Evolutionary conservation across 179 eudicot species (phyloP).

Genomic region (Pouteria campechiana): DNA sequence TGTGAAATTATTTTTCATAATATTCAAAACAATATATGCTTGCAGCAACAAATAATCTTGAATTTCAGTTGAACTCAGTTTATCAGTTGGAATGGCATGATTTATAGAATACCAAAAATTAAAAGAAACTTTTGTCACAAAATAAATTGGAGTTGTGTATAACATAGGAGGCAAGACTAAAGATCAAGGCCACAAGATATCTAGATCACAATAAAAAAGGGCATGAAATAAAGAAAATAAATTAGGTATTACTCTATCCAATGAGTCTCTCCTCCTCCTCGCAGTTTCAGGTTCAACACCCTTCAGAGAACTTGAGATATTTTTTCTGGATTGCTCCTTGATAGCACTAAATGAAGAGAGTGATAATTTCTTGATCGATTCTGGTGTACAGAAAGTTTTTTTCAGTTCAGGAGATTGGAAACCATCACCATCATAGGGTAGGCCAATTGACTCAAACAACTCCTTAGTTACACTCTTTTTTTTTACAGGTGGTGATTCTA

Average conservation of each 20-base stretch:
- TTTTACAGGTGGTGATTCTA: slow-evolving; percentile 40
- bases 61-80: too few species aligned
- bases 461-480: slow-evolving; percentile 46
- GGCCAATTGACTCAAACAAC: slow-evolving; percentile 80
- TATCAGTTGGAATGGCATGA: too few species aligned
- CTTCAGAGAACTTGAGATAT: slow-evolving; percentile 24
- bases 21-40: too few species aligned
- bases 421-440: slow-evolving; percentile 40
- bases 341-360: slow-evolving; percentile 20
- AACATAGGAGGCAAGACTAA: too few species aligned
- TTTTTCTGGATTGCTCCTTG: slow-evolving; percentile 34
- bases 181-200: too few species aligned
- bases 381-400: slow-evolving; percentile 21
- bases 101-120: too few species aligned
- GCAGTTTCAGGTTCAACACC: slow-evolving; percentile 59
- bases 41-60: too few species aligned
- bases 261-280: slow-evolving; percentile 82
- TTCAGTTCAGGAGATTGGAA: slow-evolving; percentile 30
- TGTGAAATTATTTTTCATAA: too few species aligned
- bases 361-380: slow-evolving; percentile 17
- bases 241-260: slow-evolving; percentile 66
- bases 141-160: too few species aligned
- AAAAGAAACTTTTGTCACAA: too few species aligned
- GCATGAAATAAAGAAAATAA: neutral
- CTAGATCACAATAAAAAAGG: neutral